Conservation (phyloP, 2,329 filamentous ascomycete genomes). For the Claviceps maximensis region DNA sequence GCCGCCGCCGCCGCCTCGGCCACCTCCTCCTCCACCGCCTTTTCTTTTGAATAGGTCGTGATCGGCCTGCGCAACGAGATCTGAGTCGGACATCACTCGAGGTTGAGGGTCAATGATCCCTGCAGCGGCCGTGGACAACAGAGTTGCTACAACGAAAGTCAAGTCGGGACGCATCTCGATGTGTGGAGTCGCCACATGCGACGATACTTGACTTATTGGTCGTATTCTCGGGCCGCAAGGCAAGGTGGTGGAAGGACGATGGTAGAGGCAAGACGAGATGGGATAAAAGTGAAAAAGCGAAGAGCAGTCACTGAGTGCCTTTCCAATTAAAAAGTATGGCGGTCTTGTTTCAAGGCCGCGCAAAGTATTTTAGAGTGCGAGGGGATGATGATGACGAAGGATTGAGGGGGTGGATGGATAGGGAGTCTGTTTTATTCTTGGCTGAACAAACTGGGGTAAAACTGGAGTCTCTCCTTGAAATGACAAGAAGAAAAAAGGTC, state of each 20-base stretch:
- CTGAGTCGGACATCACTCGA: slow-evolving; percentile 12
- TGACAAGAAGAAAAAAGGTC: neutral
- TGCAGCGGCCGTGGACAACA: slow-evolving; percentile 6
- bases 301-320: no score
- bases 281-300: no score
- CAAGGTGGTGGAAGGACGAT: neutral
- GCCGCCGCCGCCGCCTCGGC: slow-evolving; percentile 29
- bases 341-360: neutral
- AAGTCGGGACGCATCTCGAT: slow-evolving; percentile 8
- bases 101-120: slow-evolving; percentile 8
- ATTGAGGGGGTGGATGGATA: no score
- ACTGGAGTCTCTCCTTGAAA: neutral
- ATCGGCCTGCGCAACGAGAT: slow-evolving; percentile 14
- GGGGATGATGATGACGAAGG: no score
- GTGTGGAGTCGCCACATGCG: neutral
- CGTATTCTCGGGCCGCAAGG: neutral
- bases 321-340: neutral
- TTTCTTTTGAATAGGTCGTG: slow-evolving; percentile 46
- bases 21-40: slow-evolving; percentile 41
- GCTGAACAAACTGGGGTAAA: no score
- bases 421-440: no score
- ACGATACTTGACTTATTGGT: neutral
- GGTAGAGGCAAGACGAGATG: neutral
- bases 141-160: slow-evolving; percentile 1
- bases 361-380: neutral